A percentile compares a stretch with the other conserved stretches of the same genome.
These are phyloP conservation scores for Podila epicladia DNA, from an alignment of 192 early-diverging fungal species.

Conservation along the genomic window DNA sequence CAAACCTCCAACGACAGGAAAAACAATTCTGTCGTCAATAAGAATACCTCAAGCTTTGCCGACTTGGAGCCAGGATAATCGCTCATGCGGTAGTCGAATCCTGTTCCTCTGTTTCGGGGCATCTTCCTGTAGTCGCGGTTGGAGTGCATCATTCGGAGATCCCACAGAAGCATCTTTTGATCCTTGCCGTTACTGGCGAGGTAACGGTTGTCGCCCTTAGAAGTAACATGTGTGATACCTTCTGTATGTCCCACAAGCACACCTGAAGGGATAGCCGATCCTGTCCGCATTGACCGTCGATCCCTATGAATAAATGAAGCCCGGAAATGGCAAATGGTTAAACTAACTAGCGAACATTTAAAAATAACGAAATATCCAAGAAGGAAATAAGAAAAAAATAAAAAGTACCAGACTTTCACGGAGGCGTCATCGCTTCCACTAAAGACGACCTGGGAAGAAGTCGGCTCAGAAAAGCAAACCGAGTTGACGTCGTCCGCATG, in stretches of 20 bases:
- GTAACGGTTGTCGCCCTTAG: slow-evolving; percentile 73
- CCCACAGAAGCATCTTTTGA: slow-evolving; percentile 75
- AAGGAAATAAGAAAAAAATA: not conserved
- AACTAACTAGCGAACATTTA: no score
- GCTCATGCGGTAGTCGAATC: slow-evolving; percentile 20
- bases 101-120: not conserved
- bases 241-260: slow-evolving; percentile 76
- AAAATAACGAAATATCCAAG: not conserved
- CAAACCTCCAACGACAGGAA: not conserved
- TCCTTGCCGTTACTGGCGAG: slow-evolving; percentile 76
- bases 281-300: slow-evolving; percentile 57
- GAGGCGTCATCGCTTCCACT: slow-evolving; percentile 69
- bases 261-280: slow-evolving; percentile 58
- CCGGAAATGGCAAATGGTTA: no score
- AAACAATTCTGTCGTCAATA: no score
- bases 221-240: slow-evolving; percentile 73
- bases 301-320: slow-evolving; percentile 50
- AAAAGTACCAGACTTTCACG: slow-evolving; percentile 64
- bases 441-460: slow-evolving; percentile 64
- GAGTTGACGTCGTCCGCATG: slow-evolving; percentile 79
- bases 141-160: slow-evolving; percentile 58
- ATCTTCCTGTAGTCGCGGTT: slow-evolving; percentile 3
- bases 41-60: slow-evolving; percentile 11
- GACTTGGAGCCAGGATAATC: slow-evolving; percentile 10
- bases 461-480: slow-evolving; percentile 62